These are phyloP conservation scores for Hibiscus syriacus DNA, from an alignment of 345 rosid genomes.

Conservation along the genomic window DNA sequence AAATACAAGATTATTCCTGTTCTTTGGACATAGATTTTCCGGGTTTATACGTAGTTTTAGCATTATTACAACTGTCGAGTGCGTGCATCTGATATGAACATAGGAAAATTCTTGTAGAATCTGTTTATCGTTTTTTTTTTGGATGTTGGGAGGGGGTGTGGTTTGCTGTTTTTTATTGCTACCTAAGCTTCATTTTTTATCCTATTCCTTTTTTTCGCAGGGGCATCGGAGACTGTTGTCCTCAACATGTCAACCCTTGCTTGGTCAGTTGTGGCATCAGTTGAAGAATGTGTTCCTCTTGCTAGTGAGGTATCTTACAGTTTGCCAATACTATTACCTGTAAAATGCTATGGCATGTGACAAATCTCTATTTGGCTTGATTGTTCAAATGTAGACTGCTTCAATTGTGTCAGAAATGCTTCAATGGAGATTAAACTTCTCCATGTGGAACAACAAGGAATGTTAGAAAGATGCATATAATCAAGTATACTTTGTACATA, in stretches of 20 bases:
- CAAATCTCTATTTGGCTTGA: neutral
- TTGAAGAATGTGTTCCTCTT: constrained; percentile 81
- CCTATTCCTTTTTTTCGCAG: constrained; percentile 37
- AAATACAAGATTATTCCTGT: neutral
- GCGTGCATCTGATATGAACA: neutral
- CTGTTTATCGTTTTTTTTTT: neutral
- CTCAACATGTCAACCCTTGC: constrained; percentile 93
- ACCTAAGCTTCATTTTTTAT: neutral
- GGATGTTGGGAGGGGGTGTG: too few species aligned
- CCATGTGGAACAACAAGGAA: neutral
- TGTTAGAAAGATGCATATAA: neutral
- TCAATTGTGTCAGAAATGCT: neutral
- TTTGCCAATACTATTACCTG: neutral
- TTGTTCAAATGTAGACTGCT: neutral
- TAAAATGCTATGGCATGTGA: neutral
- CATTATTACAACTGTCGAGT: neutral
- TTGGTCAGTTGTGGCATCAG: constrained; percentile 86
- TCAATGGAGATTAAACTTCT: neutral
- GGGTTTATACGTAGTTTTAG: neutral
- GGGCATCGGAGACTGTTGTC: constrained; percentile 82
- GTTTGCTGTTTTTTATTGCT: neutral
- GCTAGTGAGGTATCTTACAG: constrained; percentile 84
- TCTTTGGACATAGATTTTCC: neutral
- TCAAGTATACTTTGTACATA: neutral
- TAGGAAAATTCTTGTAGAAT: neutral